Base-by-base conservation (phyloP, 2,329 filamentous ascomycete species). In the Byssoonygena ceratinophila region DNA sequence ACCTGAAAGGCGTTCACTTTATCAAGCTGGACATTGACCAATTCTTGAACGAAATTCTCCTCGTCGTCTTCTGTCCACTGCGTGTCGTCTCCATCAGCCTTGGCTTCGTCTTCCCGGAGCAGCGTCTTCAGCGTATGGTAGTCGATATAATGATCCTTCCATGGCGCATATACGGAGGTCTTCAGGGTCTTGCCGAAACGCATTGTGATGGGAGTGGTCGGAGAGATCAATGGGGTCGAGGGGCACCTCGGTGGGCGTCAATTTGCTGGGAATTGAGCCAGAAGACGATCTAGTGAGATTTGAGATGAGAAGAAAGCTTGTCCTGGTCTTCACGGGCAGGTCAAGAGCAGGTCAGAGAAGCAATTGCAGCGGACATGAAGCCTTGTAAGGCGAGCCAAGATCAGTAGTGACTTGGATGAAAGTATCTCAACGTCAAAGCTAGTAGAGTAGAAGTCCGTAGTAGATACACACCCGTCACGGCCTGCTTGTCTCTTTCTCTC, bases 141-240 rank as follows among this genome's bases (percentile, higher is more conserved):
- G 74, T 97, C 90, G 66, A 98, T 87, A 75, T 98, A 97, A 64
- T 94, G 80, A 67, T 84, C 86, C 69, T 85, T 86, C 91, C 91
- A 98, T 65, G 89, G 88, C 60, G 79, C 72, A 68, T 97, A 92
- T 62, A 87, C 76, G 55, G 87, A 83, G 63, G 81, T 80, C 63
- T 83, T 81, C 55, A 98, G 79, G 48, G 88, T 96, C 73, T 83
- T 87, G 57, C 91, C 91, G 75, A 96, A 98, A 63, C 88, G 85
- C 92, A 98, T 97, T 46, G 55, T 75, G 50, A 23, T 27, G 18
- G 20, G 18, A 18, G 41, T 34, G 39, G n/a, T 18, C 8, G 39
- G 29, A 23, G 8, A 12, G 41, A 25, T 22, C n/a, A 22, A 32
- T 22, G 7, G 12, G 7, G 23, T 44, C 23, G 18, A n/a, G 34